Evolutionary conservation across 192 early-diverging fungal genomes (phyloP), one percentile per base, ranked within the genome.

Genomic region (Coemansia sp.): DNA sequence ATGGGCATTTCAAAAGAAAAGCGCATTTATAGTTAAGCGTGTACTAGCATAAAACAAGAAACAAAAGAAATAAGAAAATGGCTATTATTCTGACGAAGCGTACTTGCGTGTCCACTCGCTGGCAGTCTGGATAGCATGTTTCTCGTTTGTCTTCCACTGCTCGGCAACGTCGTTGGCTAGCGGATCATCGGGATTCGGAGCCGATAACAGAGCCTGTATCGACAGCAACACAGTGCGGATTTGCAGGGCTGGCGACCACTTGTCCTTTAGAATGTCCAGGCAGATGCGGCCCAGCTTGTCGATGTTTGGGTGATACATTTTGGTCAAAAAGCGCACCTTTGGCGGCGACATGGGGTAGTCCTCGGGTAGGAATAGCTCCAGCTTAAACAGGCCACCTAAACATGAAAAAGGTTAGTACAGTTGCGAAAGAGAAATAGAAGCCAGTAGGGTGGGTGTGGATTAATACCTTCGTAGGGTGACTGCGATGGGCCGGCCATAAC

Each of bases 261-360:
- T 97, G 81, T 98, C 97, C 85, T 98, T 98, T 62, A 98, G 76
- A 79, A 98, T 98, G 71, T 98, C 97, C 60, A 98, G 83, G 59
- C 97, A 98, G 66, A 98, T 97, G 56, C 95, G 87, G 19, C 97
- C 97, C 22, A 97, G 87, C 83, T 94, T 97, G 81, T 98, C 97
- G 74, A 98, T 98, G 74, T 98, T 98, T 19, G 95, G 95, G 75
- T 97, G 95, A 82, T 98, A 98, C 74, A 98, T 98, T 79, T 93
- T 94, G 52, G 97, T 98, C 76, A 98, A 82, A 66, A 94, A 97
- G 21, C 95, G 93, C 39, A 98, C 97, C 85, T 96, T 98, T 43
- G 97, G 97, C 48, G 97, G 93, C 2, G 90, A 88, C 97, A 98
- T 98, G 25, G 97, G 97, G 69, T 98, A 98, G 23, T 95, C 94